A percentile compares a stretch with the other conserved stretches of the same genome.
phyloP scores from a whole-genome alignment of 208 protist species.

The Porcisia deanei region DNA sequence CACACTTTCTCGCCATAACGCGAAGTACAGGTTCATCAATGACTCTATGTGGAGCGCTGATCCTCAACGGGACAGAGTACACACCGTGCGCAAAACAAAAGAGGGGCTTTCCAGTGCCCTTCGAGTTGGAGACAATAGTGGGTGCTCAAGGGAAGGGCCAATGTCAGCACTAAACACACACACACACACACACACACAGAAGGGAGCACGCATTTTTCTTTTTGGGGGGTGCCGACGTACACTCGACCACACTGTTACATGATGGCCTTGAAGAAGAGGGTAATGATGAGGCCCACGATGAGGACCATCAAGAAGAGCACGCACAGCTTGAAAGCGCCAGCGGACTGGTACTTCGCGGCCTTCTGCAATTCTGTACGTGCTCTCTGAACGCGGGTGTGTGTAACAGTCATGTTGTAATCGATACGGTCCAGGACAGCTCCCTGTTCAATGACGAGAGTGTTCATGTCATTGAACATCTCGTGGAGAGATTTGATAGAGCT shows the following conservation, averaged over 20 bases:
- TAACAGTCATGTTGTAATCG: conserved; percentile 96
- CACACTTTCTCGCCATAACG: too few relatives aligned
- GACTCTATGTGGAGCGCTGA: too few relatives aligned
- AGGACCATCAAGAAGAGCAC: conserved; percentile 90
- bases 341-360: conserved; percentile 89
- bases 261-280: conserved; percentile 87
- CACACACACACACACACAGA: neutral
- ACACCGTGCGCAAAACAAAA: neutral
- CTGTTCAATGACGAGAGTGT: conserved; percentile 93
- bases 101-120: too few relatives aligned
- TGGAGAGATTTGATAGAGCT: conserved; percentile 93
- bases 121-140: too few relatives aligned
- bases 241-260: conserved; percentile 17
- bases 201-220: neutral
- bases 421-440: conserved; percentile 95
- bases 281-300: conserved; percentile 85
- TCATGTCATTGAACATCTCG: conserved; percentile 95
- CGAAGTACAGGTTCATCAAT: too few relatives aligned
- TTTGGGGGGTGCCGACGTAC: too few relatives aligned
- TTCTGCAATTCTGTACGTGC: conserved; percentile 83
- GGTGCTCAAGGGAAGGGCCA: too few relatives aligned
- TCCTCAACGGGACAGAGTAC: too few relatives aligned
- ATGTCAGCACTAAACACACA: too few relatives aligned
- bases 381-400: conserved; percentile 82
- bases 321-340: conserved; percentile 90